Evolutionary conservation across 2,329 filamentous ascomycete species (phyloP).

Genomic region (Helotiales sp.): DNA sequence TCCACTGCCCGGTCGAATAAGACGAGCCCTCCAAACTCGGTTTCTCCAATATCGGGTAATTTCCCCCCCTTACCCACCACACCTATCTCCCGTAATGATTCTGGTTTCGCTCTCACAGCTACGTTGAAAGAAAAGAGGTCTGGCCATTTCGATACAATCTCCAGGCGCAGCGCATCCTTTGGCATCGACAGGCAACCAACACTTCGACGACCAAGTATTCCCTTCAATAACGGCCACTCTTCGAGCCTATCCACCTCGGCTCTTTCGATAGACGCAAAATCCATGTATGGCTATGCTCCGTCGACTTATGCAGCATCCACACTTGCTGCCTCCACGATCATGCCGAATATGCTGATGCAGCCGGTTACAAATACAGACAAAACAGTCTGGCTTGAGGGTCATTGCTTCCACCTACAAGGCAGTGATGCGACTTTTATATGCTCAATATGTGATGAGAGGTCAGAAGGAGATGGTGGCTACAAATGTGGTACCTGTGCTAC

Average conservation of each 20-base stretch:
- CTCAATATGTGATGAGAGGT: slow-evolving; percentile 74
- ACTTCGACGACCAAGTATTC: slow-evolving; percentile 68
- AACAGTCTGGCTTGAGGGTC: slow-evolving; percentile 81
- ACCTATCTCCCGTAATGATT: slow-evolving; percentile 85
- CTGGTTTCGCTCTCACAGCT: slow-evolving; percentile 81
- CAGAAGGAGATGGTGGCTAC: slow-evolving; percentile 67
- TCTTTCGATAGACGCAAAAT: slow-evolving; percentile 37
- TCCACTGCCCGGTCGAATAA: slow-evolving; percentile 68
- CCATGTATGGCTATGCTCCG: slow-evolving; percentile 67
- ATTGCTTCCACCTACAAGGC: slow-evolving; percentile 69
- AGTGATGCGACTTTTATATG: slow-evolving; percentile 63
- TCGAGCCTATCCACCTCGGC: slow-evolving; percentile 70
- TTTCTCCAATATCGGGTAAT: slow-evolving; percentile 75
- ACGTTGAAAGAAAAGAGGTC: slow-evolving; percentile 93
- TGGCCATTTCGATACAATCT: slow-evolving; percentile 75
- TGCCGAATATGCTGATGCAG: slow-evolving; percentile 81
- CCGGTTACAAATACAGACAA: slow-evolving; percentile 77
- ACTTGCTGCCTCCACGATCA: slow-evolving; percentile 79
- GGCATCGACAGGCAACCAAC: slow-evolving; percentile 71
- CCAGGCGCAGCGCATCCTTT: slow-evolving; percentile 92
- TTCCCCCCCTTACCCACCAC: slow-evolving; percentile 77
- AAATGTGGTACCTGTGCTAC: slow-evolving; percentile 66
- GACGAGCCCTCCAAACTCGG: slow-evolving; percentile 61
- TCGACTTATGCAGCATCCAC: slow-evolving; percentile 87
- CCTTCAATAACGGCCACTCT: slow-evolving; percentile 69